Conservation (phyloP, 169 alveolate genomes). For the Cryptosporidium ryanae region DNA sequence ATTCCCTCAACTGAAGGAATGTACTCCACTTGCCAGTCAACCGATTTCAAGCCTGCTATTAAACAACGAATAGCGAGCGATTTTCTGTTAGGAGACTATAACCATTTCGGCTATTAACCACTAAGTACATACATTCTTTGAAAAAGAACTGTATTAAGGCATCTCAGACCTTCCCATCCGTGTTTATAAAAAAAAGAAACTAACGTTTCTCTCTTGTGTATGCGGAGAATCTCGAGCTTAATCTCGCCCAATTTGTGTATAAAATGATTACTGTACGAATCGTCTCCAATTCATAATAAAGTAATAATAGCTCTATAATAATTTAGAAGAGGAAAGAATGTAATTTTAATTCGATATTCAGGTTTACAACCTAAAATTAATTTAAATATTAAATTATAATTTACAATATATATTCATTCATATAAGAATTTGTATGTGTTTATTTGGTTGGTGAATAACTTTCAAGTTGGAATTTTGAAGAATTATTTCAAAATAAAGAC, state of each 20-base stretch:
- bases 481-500: too few species aligned
- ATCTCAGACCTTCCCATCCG: conserved; percentile 77
- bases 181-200: not conserved
- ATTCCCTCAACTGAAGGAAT: not conserved
- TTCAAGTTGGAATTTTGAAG: too few species aligned
- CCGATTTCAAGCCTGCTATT: conserved; percentile 44
- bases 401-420: too few species aligned
- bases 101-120: conserved; percentile 59
- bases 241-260: conserved; percentile 50
- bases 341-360: too few species aligned
- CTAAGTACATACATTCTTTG: conserved; percentile 51
- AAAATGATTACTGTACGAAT: too few species aligned
- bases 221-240: conserved; percentile 76
- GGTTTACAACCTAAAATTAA: too few species aligned
- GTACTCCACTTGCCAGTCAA: conserved; percentile 74
- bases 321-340: too few species aligned
- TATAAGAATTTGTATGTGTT: too few species aligned
- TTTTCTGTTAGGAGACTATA: conserved; percentile 74
- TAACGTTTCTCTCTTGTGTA: conserved; percentile 14
- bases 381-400: too few species aligned
- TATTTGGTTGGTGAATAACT: too few species aligned
- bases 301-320: too few species aligned
- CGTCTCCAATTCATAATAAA: too few species aligned
- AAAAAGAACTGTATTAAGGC: conserved; percentile 22
- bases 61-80: not conserved